These are phyloP conservation scores for Penicillium italicum DNA, from an alignment of 2,329 filamentous ascomycete species.

Conservation along the genomic window DNA sequence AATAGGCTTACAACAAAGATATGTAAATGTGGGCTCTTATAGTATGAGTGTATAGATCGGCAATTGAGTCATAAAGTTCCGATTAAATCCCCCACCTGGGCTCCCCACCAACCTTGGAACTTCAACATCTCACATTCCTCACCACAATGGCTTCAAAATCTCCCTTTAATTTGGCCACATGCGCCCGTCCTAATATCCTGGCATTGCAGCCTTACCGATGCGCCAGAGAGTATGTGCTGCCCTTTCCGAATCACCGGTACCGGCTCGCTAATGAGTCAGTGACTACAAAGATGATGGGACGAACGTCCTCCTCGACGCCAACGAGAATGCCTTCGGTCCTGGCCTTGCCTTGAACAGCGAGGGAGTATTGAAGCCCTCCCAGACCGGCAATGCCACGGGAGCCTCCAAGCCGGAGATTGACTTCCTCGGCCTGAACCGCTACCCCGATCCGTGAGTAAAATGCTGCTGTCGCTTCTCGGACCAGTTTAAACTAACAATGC, in stretches of 20 bases:
- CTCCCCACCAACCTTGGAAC: not conserved
- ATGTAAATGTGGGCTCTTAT: not conserved
- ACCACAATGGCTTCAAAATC: conserved; percentile 42
- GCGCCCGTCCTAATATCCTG: conserved; percentile 73
- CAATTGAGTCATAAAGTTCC: conserved; percentile 7
- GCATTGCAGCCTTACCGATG: conserved; percentile 75
- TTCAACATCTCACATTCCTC: not conserved
- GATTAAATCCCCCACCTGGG: conserved; percentile 4
- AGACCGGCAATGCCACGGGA: conserved; percentile 39
- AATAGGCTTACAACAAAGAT: not conserved
- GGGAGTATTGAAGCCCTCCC: conserved; percentile 47
- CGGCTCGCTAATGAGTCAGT: conserved; percentile 48
- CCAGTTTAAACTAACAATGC: conserved; percentile 1
- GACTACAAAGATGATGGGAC: conserved; percentile 99
- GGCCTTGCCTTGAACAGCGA: conserved; percentile 57
- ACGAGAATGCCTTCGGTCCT: conserved; percentile 94
- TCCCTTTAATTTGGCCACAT: conserved; percentile 69
- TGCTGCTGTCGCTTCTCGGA: not conserved
- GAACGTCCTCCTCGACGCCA: conserved; percentile 93
- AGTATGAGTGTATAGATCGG: conserved; percentile 3
- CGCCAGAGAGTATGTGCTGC: conserved; percentile 68
- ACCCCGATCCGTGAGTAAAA: conserved; percentile 71
- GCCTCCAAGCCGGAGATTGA: conserved; percentile 60
- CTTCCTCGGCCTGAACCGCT: conserved; percentile 80
- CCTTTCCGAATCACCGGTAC: conserved; percentile 9